Conservation (phyloP, 2,329 filamentous ascomycete species). For the Ophiostoma populinum region DNA sequence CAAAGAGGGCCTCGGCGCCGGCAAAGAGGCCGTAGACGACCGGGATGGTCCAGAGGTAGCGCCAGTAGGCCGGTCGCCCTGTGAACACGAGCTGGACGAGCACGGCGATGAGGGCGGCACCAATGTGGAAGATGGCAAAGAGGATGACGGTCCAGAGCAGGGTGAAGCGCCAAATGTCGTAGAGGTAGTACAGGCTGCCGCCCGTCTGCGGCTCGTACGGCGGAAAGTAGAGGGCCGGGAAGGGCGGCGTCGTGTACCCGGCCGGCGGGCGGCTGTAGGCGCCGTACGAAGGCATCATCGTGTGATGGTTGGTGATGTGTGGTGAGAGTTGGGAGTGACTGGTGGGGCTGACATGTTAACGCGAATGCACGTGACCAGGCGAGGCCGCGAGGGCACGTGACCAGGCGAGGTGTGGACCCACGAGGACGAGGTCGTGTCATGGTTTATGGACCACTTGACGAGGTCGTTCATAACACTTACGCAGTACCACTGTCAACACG, state of each 20-base stretch:
- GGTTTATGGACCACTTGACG: too few relatives aligned
- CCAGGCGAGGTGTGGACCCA: too few relatives aligned
- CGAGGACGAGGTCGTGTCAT: too few relatives aligned
- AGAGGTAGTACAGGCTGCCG: slow-evolving; percentile 52
- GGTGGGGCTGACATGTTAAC: too few relatives aligned
- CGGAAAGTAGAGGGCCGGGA: slow-evolving; percentile 71
- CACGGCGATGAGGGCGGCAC: slow-evolving; percentile 54
- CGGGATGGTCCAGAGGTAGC: slow-evolving; percentile 54
- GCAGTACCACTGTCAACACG: too few relatives aligned
- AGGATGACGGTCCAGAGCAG: slow-evolving; percentile 72
- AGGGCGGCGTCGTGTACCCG: slow-evolving; percentile 51
- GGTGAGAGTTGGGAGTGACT: too few relatives aligned
- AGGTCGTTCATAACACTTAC: too few relatives aligned
- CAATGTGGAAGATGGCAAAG: slow-evolving; percentile 57
- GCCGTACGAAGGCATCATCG: too few relatives aligned
- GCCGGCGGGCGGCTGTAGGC: slow-evolving; percentile 20
- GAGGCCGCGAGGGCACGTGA: too few relatives aligned
- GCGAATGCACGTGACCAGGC: too few relatives aligned
- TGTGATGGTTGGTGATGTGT: too few relatives aligned
- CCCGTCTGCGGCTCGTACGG: slow-evolving; percentile 27
- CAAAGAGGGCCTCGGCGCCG: slow-evolving; percentile 58
- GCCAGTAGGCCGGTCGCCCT: slow-evolving; percentile 29
- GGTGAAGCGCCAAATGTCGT: slow-evolving; percentile 77
- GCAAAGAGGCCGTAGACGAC: slow-evolving; percentile 54
- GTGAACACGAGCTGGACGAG: slow-evolving; percentile 47